These are phyloP conservation scores for Lyophyllum atratum DNA, from an alignment of 768 basidiomycete species.

Conservation along the genomic window DNA sequence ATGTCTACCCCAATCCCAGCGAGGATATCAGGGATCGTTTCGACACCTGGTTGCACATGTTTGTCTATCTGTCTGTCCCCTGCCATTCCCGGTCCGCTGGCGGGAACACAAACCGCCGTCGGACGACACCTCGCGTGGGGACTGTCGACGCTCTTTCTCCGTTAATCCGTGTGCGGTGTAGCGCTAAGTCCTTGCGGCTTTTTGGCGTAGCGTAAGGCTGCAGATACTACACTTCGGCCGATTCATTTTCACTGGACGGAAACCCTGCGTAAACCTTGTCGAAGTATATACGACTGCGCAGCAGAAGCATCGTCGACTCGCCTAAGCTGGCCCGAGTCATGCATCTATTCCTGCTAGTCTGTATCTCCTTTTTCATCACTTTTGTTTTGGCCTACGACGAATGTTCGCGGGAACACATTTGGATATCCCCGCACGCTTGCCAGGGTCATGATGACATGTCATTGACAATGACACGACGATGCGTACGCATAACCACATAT, in stretches of 20 bases:
- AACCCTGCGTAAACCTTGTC: neutral
- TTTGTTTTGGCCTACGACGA: neutral
- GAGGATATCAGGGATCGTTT: neutral
- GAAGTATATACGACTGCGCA: neutral
- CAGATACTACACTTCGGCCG: neutral
- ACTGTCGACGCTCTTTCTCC: neutral
- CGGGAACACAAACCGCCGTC: neutral
- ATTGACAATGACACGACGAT: too few relatives aligned
- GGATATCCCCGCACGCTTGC: too few relatives aligned
- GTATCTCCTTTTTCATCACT: neutral
- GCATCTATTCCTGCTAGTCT: neutral
- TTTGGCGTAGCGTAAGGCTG: neutral
- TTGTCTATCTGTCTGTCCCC: neutral
- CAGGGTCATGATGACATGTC: too few relatives aligned
- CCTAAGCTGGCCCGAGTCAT: neutral
- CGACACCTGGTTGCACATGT: neutral
- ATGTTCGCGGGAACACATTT: constrained; percentile 9
- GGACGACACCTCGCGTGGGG: neutral
- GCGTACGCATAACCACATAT: neutral
- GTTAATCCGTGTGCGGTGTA: neutral
- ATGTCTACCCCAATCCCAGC: neutral
- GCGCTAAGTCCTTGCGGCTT: neutral
- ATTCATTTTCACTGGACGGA: too few relatives aligned
- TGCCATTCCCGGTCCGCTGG: neutral
- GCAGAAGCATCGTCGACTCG: neutral